Percentiles rank a stretch among this genome's conserved stretches.
phyloP scores from a whole-genome alignment of 78 protist genomes.

The Dictyostelium brefeldianum region DNA sequence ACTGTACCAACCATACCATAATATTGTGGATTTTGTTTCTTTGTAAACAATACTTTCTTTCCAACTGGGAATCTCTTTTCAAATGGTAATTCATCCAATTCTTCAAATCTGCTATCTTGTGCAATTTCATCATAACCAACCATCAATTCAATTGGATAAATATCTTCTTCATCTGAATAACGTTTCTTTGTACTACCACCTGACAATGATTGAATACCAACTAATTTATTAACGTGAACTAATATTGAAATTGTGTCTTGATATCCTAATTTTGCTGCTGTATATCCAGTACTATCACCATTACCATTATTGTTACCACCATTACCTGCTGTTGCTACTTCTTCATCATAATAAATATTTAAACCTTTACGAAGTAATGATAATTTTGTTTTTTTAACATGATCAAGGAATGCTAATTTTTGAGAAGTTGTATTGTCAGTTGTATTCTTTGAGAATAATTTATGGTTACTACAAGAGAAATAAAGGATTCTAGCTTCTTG shows the following conservation, averaged over 20 bases:
- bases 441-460: not conserved
- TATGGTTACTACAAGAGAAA: constrained; percentile 38
- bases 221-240: constrained; percentile 46
- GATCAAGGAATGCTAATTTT: constrained; percentile 33
- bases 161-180: constrained; percentile 37
- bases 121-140: constrained; percentile 37
- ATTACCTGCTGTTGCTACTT: not conserved
- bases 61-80: constrained; percentile 63
- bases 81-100: constrained; percentile 38
- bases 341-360: not conserved
- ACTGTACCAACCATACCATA: constrained; percentile 64
- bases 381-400: constrained; percentile 11
- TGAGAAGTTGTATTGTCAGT: constrained; percentile 9
- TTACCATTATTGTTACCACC: not conserved
- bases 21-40: constrained; percentile 33
- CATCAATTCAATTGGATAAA: constrained; percentile 63
- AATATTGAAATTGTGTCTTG: not conserved
- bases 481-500: constrained; percentile 64
- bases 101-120: constrained; percentile 60
- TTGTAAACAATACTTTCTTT: constrained; percentile 30
- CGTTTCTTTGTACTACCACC: constrained; percentile 45
- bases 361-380: constrained; percentile 41
- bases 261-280: not conserved
- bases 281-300: not conserved
- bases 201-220: constrained; percentile 29